phyloP scores from a whole-genome alignment of 345 rosid genomes.

The Sisymbrium altissimum region DNA sequence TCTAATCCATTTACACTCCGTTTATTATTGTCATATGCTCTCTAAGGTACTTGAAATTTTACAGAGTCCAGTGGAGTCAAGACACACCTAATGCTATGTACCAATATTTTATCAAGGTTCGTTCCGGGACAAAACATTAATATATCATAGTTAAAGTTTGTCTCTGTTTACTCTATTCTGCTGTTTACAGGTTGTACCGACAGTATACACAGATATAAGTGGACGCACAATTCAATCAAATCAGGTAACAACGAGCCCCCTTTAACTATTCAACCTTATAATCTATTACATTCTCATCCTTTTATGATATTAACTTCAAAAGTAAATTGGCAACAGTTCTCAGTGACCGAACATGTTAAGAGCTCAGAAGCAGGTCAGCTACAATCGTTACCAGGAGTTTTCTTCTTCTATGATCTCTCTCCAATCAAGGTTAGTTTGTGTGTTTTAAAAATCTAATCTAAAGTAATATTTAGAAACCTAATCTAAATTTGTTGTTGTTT shows the following conservation, averaged over 20 bases:
- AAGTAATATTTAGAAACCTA: neutral
- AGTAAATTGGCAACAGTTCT: constrained; percentile 49
- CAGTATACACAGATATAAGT: constrained; percentile 73
- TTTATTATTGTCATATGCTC: neutral
- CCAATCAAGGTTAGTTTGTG: constrained; percentile 73
- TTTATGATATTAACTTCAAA: neutral
- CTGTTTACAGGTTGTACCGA: constrained; percentile 69
- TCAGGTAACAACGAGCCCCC: constrained; percentile 48
- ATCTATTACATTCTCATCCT: constrained; percentile 5
- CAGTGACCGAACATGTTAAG: constrained; percentile 90
- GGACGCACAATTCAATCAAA: constrained; percentile 83
- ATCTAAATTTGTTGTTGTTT: neutral
- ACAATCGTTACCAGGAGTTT: constrained; percentile 81
- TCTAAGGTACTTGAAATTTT: neutral
- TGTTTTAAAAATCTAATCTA: neutral
- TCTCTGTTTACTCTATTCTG: neutral
- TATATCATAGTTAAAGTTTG: neutral
- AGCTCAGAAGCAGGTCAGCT: constrained; percentile 56
- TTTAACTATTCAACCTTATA: neutral
- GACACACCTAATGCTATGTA: constrained; percentile 39
- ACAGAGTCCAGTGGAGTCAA: constrained; percentile 66
- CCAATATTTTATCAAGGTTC: constrained; percentile 68
- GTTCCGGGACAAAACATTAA: neutral
- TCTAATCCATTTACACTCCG: constrained; percentile 3
- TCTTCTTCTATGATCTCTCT: constrained; percentile 97